phyloP scores from a whole-genome alignment of 1,284 basidiomycete genomes.

The Papiliotrema laurentii region DNA sequence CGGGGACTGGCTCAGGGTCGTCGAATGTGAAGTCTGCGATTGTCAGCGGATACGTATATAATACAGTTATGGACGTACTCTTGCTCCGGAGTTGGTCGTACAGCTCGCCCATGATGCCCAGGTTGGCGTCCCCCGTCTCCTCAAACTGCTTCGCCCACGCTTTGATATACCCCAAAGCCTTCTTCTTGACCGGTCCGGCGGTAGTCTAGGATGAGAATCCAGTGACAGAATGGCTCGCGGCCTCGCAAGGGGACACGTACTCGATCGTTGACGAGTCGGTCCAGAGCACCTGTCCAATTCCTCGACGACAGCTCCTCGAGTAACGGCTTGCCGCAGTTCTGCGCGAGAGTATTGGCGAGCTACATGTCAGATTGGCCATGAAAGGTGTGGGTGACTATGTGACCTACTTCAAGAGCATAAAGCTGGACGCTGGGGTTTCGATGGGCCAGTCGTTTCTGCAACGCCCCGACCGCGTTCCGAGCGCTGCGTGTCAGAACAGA shows the following conservation, averaged over 20 bases:
- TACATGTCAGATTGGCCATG: conserved; percentile 37
- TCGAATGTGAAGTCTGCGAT: conserved; percentile 54
- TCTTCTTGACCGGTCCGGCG: conserved; percentile 78
- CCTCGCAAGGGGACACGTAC: conserved; percentile 52
- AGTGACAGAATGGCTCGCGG: too few relatives aligned
- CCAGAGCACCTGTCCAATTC: conserved; percentile 83
- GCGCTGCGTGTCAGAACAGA: conserved; percentile 56
- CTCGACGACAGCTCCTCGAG: conserved; percentile 84
- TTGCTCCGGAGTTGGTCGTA: conserved; percentile 77
- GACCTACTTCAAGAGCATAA: conserved; percentile 67
- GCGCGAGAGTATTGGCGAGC: conserved; percentile 77
- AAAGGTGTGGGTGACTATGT: too few relatives aligned
- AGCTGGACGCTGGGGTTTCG: conserved; percentile 96
- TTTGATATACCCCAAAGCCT: conserved; percentile 68
- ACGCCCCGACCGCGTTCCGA: conserved; percentile 73
- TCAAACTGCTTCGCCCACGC: conserved; percentile 84
- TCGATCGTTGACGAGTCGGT: conserved; percentile 80
- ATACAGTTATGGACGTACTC: conserved; percentile 65
- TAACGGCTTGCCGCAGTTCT: conserved; percentile 80
- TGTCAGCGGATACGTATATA: conserved; percentile 2
- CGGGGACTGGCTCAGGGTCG: conserved; percentile 55
- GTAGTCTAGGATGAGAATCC: conserved; percentile 58
- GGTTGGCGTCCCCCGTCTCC: conserved; percentile 58
- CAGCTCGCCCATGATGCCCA: conserved; percentile 88
- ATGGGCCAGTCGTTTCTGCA: conserved; percentile 87